Evolutionary conservation across 768 basidiomycete species (phyloP), one percentile per base, ranked within the genome.

Genomic region (Russula virescens): DNA sequence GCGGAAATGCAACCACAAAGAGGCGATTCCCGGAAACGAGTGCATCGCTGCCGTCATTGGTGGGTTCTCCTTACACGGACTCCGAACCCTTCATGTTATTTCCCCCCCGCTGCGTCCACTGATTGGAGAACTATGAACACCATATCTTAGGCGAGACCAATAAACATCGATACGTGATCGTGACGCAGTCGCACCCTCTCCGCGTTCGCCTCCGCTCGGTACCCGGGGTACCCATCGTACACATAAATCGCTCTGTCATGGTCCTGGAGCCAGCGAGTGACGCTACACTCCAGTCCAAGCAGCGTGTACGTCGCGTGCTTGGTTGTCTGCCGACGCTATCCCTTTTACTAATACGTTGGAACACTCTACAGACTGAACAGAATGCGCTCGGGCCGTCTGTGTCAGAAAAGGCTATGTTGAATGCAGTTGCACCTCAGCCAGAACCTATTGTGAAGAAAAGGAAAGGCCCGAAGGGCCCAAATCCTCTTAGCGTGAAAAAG

Each of bases 401-500:
- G 19, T 73, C 80, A 19, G 87, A 90, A 64, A 68, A 73, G 47
- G 73, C 78, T 9, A 71, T 80, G 8, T 72, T 84, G 14, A 71
- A 76, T 19, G 63, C 75, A 3, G 74, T 74, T 16, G 68, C 58
- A 9, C 60, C 64, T 45, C 64, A 42, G 23, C 61, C 75, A 53
- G 80, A 81, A 40, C 71, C 73, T n/a, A 75, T 71, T 14, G 78
- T 77, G 65, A 89, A 83, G 71, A 84, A 74, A 70, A 76, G 74
- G 67, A 90, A 83, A 69, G 86, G 84, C 0, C 87, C 88, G 0
- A 95, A 92, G 71, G 91, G 83, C 0, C 94, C 95, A 1, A 98
- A 98, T 75, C 93, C 96, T 9, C 80, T 98, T 3, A 94, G 92
- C 63, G 77, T 95, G 49, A 94, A 93, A 80, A 97, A 94, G 79